These are phyloP conservation scores for Aspergillus alliaceus DNA, from an alignment of 2,329 filamentous ascomycete genomes.

Conservation along the genomic window DNA sequence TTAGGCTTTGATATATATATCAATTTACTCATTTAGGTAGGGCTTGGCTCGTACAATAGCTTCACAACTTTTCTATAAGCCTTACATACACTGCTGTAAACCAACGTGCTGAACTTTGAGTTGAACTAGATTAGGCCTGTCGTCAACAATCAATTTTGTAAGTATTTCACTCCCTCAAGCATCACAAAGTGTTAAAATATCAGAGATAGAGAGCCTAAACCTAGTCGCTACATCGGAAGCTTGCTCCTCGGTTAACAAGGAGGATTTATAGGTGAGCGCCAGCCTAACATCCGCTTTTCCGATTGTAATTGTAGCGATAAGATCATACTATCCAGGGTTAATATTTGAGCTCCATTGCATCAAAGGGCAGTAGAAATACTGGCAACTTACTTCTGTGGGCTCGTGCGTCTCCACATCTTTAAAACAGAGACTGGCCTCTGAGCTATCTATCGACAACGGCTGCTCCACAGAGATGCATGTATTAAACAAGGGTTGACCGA, in stretches of 20 bases:
- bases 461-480: constrained; percentile 2
- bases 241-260: not conserved
- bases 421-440: not conserved
- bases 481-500: not conserved
- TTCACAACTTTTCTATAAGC: too few species aligned
- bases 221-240: not conserved
- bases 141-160: too few species aligned
- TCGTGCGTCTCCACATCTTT: not conserved
- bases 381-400: not conserved
- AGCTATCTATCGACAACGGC: not conserved
- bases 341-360: too few species aligned
- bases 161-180: not conserved
- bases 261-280: not conserved
- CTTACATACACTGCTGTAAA: too few species aligned
- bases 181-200: not conserved
- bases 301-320: not conserved
- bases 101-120: too few species aligned
- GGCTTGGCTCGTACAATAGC: too few species aligned
- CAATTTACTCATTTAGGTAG: too few species aligned
- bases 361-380: too few species aligned
- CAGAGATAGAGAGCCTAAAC: not conserved
- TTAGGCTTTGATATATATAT: too few species aligned
- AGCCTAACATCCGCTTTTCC: not conserved
- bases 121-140: too few species aligned
- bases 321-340: not conserved